Evolutionary conservation across 2,329 filamentous ascomycete genomes (phyloP).

Genomic region (Metarhizium brunneum): DNA sequence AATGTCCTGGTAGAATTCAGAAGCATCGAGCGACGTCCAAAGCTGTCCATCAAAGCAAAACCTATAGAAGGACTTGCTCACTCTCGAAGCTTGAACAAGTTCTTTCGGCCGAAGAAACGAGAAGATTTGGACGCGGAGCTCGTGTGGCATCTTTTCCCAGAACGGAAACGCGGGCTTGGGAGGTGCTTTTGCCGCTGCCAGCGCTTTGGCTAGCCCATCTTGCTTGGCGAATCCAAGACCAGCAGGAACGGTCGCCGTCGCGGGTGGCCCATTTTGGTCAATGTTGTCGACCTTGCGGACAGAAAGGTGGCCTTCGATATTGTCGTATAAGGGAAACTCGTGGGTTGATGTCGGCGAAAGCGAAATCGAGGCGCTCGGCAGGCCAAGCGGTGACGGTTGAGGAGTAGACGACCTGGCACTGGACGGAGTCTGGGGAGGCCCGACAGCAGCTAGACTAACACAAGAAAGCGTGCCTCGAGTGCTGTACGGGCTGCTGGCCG

Average conservation of each 20-base stretch:
- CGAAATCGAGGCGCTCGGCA: slow-evolving; percentile 25
- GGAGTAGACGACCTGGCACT: slow-evolving; percentile 22
- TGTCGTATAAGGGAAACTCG: slow-evolving; percentile 32
- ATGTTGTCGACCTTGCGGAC: slow-evolving; percentile 47
- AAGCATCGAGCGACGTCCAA: slow-evolving; percentile 77
- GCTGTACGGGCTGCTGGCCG: slow-evolving; percentile 60
- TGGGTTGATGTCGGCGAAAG: slow-evolving; percentile 28
- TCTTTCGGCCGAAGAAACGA: slow-evolving; percentile 70
- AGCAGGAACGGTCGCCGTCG: slow-evolving; percentile 52
- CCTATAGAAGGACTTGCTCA: slow-evolving; percentile 68
- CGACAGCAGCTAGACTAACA: slow-evolving; percentile 38
- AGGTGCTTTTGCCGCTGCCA: slow-evolving; percentile 9
- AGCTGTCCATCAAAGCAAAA: slow-evolving; percentile 93
- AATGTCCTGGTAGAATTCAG: slow-evolving; percentile 81
- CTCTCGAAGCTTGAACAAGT: slow-evolving; percentile 66
- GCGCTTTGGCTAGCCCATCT: slow-evolving; percentile 12
- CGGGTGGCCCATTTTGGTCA: slow-evolving; percentile 26
- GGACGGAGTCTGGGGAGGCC: slow-evolving; percentile 18
- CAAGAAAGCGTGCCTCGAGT: slow-evolving; percentile 42
- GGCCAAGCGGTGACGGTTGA: slow-evolving; percentile 30
- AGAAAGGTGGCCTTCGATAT: slow-evolving; percentile 38
- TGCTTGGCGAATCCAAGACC: slow-evolving; percentile 44
- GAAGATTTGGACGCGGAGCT: slow-evolving; percentile 72
- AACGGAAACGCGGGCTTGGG: slow-evolving; percentile 47
- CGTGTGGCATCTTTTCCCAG: slow-evolving; percentile 73